Evolutionary conservation across 257 asterid species (phyloP), one percentile per base, ranked within the genome.

Genomic region (Knoxia roxburghii): DNA sequence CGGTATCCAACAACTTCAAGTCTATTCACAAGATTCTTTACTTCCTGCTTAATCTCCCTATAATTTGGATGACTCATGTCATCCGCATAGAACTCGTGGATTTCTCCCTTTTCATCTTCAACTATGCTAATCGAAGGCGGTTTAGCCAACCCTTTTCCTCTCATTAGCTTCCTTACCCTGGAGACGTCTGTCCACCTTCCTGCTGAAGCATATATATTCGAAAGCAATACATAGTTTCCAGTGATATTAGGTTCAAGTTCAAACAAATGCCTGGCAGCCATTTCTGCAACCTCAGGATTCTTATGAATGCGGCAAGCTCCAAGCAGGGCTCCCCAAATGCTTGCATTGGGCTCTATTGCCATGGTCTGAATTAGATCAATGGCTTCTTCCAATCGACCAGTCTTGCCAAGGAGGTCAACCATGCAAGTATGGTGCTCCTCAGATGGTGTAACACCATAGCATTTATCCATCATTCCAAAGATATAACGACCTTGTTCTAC

Each of bases 241-340:
- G 82, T 75, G 14, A 81, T 80, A 8, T 63, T 52, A 20, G 97
- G 95, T 55, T 92, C 96, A 24, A 92, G 89, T 82, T 83, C 69
- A 69, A 86, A 87, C 15, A 92, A 75, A 69, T 68, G 80, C 20
- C 32, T 53, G 0, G 96, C 91, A 23, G 95, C 94, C 50, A 84
- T 76, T 74, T 89, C 91, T n/a, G 96, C 98, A 69, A 92, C 55
- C 61, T 84, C 86, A 11, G 88, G 76, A 63, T 89, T 81, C 27
- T 70, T 76, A 56, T 87, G 76, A 11, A 72, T 69, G 13, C 95
- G 87, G 63, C 93, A 83, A 23, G 93, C 84, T 58, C 88, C 97
- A 4, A 92, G 88, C 56, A 92, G 81, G 74, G 97, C 96, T 37
- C 98, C 97, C 98, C 98, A 89, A 7, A 87, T 71, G 40, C 90